These are phyloP conservation scores for Pythium guiyangense DNA, from an alignment of 352 stramenopile species.

Conservation along the genomic window DNA sequence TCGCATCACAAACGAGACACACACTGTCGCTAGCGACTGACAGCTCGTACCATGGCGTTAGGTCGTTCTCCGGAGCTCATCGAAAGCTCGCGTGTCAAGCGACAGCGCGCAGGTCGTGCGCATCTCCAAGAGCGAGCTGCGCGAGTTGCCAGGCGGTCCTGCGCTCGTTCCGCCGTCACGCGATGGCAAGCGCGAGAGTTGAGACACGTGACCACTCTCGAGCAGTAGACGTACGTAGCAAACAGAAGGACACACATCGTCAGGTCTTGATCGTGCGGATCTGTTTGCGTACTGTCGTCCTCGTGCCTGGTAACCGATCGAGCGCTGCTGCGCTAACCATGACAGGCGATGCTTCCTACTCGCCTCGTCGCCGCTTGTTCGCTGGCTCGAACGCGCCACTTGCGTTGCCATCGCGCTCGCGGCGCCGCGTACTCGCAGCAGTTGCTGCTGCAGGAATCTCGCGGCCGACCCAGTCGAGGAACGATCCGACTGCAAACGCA, in stretches of 20 bases:
- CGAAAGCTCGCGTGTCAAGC: slow-evolving; percentile 30
- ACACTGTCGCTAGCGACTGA: too few relatives aligned
- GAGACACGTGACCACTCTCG: too few relatives aligned
- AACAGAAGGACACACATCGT: too few relatives aligned
- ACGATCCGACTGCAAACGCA: slow-evolving; percentile 34
- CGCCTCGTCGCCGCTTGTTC: slow-evolving; percentile 32
- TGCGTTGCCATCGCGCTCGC: not conserved
- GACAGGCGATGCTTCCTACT: not conserved
- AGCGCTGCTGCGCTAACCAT: too few relatives aligned
- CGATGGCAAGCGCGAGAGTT: not conserved
- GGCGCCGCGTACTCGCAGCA: slow-evolving; percentile 15
- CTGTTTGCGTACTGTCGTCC: too few relatives aligned
- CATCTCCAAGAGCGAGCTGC: slow-evolving; percentile 61
- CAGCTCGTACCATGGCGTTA: slow-evolving; percentile 1
- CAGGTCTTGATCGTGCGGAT: too few relatives aligned
- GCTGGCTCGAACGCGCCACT: slow-evolving; percentile 7
- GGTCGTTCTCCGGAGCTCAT: slow-evolving; percentile 48
- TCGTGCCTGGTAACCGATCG: too few relatives aligned
- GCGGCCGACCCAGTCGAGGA: slow-evolving; percentile 26
- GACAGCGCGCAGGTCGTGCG: slow-evolving; percentile 45
- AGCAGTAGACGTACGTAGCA: too few relatives aligned
- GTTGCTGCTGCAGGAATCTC: too few relatives aligned
- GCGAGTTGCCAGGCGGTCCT: slow-evolving; percentile 31
- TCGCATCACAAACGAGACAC: too few relatives aligned
- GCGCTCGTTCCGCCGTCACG: not conserved